Percentiles rank a stretch among this genome's conserved stretches.
These are phyloP conservation scores for Yamadazyma nakazawae DNA, from an alignment of 805 yeast species.

Conservation along the genomic window DNA sequence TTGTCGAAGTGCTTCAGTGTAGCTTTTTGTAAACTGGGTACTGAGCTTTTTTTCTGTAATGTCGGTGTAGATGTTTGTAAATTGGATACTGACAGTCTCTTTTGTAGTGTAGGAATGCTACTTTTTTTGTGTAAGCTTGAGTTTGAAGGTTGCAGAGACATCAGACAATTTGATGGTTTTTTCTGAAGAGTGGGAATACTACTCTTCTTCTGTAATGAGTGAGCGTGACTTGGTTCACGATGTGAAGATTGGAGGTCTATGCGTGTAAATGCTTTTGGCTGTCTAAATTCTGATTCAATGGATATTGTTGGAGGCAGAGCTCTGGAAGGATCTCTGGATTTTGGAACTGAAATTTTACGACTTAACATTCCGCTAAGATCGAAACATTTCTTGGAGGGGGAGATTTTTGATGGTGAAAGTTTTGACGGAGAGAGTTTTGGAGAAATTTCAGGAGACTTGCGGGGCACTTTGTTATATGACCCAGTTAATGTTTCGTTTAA, in stretches of 20 bases:
- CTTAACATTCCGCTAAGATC: conserved; percentile 32
- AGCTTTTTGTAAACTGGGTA: conserved; percentile 16
- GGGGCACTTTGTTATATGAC: not conserved
- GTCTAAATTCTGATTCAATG: conserved; percentile 8
- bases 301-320: conserved; percentile 14
- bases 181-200: conserved; percentile 18
- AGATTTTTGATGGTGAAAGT: conserved; percentile 21
- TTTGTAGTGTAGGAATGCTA: conserved; percentile 17
- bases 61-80: conserved; percentile 18
- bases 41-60: conserved; percentile 14
- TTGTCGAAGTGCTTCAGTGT: conserved; percentile 16
- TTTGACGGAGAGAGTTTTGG: not conserved
- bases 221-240: not conserved
- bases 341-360: conserved; percentile 11
- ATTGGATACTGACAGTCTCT: conserved; percentile 14
- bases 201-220: conserved; percentile 17
- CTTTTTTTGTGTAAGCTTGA: conserved; percentile 13
- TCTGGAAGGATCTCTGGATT: conserved; percentile 12
- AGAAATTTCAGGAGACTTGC: too few relatives aligned
- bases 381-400: conserved; percentile 41
- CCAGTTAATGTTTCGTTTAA: not conserved
- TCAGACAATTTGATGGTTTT: conserved; percentile 15
- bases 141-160: conserved; percentile 13
- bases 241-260: conserved; percentile 7
- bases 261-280: conserved; percentile 4